Evolutionary conservation across 2,329 filamentous ascomycete genomes (phyloP), one percentile per base, ranked within the genome.

Genomic region (Talaromyces sp.): DNA sequence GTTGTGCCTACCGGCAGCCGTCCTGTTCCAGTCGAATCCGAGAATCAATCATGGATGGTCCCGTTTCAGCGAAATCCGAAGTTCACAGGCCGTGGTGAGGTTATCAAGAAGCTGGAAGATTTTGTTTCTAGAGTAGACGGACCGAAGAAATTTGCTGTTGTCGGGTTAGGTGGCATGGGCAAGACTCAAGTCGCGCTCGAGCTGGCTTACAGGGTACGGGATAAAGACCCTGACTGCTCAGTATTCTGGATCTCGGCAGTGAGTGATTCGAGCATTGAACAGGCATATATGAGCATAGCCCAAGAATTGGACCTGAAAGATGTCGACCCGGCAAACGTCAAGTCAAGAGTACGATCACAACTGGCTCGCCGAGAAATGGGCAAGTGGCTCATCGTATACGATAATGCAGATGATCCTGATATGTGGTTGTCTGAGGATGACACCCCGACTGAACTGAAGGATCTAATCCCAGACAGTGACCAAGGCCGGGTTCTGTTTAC

Each of bases 401-500:
- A 73, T 52, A 72, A 70, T 64, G 69, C 69, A 13, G 71, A 73
- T 60, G 67, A 73, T 25, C 56, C 43, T 15, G 59, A 69, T 11
- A 68, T 72, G 66, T 69, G 65, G 65, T 27, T 67, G 2, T 11
- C 37, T 10, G 43, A 19, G 17, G 56, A 56, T 27, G n/a, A 59
- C 8, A 35, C 54, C 41, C 11, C 41, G 6, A 19, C n/a, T 11
- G 41, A 43, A 7, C 31, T 65, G 27, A 41, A 54, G 11, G 15
- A 45, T 3, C 67, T 67, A 41, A 50, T 73, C 10, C 70, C 72
- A n/a, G 61, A 65, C n/a, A 72, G 61, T 31, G 57, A 71, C 17
- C 67, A 72, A 39, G 70, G 69, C 15, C 58, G 3, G 33, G 69
- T 77, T 50, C 66, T 77, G 0, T 69, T 76, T 39, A 77, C 74